phyloP scores from a whole-genome alignment of 2,329 filamentous ascomycete species.

The Penicillium oxalicum region DNA sequence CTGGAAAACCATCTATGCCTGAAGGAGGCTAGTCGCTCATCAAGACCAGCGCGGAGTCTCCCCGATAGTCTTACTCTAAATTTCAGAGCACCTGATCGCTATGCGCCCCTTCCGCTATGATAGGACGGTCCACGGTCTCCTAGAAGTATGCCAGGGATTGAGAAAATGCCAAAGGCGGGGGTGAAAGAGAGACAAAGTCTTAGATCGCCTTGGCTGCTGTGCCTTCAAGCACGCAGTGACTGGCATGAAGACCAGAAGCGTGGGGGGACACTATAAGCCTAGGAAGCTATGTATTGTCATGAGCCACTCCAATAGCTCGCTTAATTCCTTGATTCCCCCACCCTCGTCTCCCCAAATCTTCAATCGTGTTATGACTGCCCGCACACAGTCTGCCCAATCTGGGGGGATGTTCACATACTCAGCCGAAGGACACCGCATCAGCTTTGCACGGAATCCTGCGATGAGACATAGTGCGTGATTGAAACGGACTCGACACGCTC shows the following conservation, averaged over 20 bases:
- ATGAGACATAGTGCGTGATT: slow-evolving; percentile 22
- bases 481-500: slow-evolving; percentile 23
- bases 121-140: no score
- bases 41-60: slow-evolving; percentile 11
- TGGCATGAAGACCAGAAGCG: no score
- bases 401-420: slow-evolving; percentile 18
- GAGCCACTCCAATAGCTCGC: slow-evolving; percentile 19
- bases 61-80: slow-evolving; percentile 6
- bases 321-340: slow-evolving; percentile 19
- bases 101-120: background rate
- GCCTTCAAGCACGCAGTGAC: no score
- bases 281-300: slow-evolving; percentile 14
- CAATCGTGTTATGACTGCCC: slow-evolving; percentile 19
- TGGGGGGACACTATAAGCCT: slow-evolving; percentile 5
- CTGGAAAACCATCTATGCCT: slow-evolving; percentile 5
- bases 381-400: slow-evolving; percentile 19
- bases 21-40: slow-evolving; percentile 1
- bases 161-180: no score
- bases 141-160: no score
- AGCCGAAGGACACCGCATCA: slow-evolving; percentile 12
- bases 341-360: slow-evolving; percentile 22
- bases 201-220: no score
- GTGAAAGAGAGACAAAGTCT: no score
- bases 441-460: slow-evolving; percentile 19
- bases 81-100: background rate